A percentile compares a stretch with the other conserved stretches of the same genome.
Conservation (phyloP, 108 stramenopile genomes). For the Cyclotella atomus region DNA sequence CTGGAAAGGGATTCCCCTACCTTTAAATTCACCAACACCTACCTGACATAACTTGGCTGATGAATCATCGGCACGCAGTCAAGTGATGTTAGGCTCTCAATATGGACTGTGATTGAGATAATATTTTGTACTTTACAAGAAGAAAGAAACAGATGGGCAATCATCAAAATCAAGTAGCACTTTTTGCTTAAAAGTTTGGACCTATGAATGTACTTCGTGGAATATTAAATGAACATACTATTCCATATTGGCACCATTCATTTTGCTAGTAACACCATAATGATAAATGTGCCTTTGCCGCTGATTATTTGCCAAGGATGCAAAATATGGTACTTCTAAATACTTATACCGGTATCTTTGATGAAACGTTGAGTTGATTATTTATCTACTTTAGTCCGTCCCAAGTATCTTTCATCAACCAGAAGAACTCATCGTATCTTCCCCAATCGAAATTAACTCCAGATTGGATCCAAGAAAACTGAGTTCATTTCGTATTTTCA, state of each 20-base stretch:
- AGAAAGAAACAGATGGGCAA: too few relatives aligned
- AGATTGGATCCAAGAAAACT: constrained; percentile 56
- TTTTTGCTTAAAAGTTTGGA: too few relatives aligned
- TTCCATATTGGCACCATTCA: neutral
- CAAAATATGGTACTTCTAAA: too few relatives aligned
- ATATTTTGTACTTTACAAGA: too few relatives aligned
- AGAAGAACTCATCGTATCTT: constrained; percentile 65
- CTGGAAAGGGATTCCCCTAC: constrained; percentile 97
- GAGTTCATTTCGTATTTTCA: constrained; percentile 63
- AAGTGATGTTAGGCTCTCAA: too few relatives aligned
- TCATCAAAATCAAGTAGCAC: too few relatives aligned
- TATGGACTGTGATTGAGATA: too few relatives aligned
- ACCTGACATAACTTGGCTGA: neutral
- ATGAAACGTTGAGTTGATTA: neutral
- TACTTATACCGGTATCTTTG: neutral
- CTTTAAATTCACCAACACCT: constrained; percentile 37
- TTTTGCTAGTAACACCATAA: neutral
- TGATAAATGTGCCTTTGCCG: constrained; percentile 1
- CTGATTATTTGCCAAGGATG: too few relatives aligned
- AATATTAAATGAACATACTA: neutral
- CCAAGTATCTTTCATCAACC: constrained; percentile 35
- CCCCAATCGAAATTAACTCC: constrained; percentile 64
- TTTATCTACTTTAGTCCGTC: constrained; percentile 16
- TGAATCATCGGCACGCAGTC: constrained; percentile 4
- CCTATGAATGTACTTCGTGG: neutral